Conservation (phyloP, 164 flowering plant species). For the Piper longum region DNA sequence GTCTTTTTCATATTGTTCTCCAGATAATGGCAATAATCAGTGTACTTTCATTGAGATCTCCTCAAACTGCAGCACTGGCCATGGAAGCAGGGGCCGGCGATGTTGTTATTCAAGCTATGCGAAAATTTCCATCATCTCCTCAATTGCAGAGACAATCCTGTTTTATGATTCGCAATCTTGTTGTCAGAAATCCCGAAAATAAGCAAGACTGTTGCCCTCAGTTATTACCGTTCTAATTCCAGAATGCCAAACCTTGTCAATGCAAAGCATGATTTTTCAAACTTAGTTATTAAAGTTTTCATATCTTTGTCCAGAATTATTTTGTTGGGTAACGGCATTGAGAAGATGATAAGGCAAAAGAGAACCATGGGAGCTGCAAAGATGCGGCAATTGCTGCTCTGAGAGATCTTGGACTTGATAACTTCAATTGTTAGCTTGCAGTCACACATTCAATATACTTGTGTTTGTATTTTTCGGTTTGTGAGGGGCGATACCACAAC, state of each 20-base stretch:
- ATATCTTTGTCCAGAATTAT: slow-evolving; percentile 33
- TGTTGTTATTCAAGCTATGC: slow-evolving; percentile 74
- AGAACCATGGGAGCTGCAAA: slow-evolving; percentile 60
- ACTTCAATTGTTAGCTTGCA: slow-evolving; percentile 31
- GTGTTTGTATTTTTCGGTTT: too few species aligned
- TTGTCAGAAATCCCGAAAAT: slow-evolving; percentile 74
- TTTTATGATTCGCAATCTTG: slow-evolving; percentile 89
- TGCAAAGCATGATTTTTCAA: background rate
- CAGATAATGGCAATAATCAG: slow-evolving; percentile 74
- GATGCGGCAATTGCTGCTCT: slow-evolving; percentile 83
- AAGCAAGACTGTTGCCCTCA: slow-evolving; percentile 26
- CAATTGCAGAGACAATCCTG: slow-evolving; percentile 72
- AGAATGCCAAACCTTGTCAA: background rate
- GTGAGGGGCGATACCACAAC: too few species aligned
- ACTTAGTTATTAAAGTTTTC: background rate
- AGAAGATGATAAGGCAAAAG: slow-evolving; percentile 69
- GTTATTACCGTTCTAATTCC: background rate
- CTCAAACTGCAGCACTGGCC: slow-evolving; percentile 72
- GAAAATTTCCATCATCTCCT: slow-evolving; percentile 53
- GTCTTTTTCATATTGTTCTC: background rate
- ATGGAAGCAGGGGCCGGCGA: slow-evolving; percentile 96
- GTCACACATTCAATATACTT: background rate
- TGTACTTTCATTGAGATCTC: slow-evolving; percentile 62
- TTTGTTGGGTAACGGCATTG: slow-evolving; percentile 64
- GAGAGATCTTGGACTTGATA: slow-evolving; percentile 77